A percentile compares a stretch with the other conserved stretches of the same genome.
These are phyloP conservation scores for Glomus cerebriforme DNA, from an alignment of 192 early-diverging fungal genomes.

Conservation along the genomic window DNA sequence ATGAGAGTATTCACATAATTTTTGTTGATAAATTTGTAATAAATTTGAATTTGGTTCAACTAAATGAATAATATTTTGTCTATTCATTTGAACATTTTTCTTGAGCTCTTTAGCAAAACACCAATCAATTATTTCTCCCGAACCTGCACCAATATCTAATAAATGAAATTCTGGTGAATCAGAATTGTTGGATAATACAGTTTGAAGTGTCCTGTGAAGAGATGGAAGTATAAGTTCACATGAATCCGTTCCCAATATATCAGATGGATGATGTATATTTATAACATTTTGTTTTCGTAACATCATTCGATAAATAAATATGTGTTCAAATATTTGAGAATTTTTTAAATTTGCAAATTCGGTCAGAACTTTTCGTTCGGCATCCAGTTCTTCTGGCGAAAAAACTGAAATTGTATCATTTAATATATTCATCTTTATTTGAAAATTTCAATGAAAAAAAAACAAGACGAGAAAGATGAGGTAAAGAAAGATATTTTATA, in stretches of 20 bases:
- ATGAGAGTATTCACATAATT: conserved; percentile 1
- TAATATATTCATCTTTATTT: not conserved
- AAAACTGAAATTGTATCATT: not conserved
- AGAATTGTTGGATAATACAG: not conserved
- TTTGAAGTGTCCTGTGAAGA: not conserved
- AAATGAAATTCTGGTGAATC: conserved; percentile 4
- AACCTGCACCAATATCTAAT: not conserved
- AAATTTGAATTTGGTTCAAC: conserved; percentile 1
- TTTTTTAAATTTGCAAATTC: conserved; percentile 11
- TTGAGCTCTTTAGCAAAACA: conserved; percentile 3
- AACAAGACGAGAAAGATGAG: too few relatives aligned
- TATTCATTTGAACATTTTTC: not conserved
- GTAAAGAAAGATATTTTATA: too few relatives aligned
- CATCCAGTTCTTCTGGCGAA: not conserved
- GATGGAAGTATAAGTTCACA: conserved; percentile 3
- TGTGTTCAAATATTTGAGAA: not conserved
- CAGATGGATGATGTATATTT: not conserved
- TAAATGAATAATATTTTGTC: conserved; percentile 1
- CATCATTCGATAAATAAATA: not conserved
- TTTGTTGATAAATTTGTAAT: conserved; percentile 17
- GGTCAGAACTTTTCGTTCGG: not conserved
- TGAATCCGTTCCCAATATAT: not conserved
- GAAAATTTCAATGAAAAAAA: too few relatives aligned
- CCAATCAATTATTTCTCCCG: conserved; percentile 12
- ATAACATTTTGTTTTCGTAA: not conserved